Conservation (phyloP, 1,284 basidiomycete genomes). For the Puccinia hordei region DNA sequence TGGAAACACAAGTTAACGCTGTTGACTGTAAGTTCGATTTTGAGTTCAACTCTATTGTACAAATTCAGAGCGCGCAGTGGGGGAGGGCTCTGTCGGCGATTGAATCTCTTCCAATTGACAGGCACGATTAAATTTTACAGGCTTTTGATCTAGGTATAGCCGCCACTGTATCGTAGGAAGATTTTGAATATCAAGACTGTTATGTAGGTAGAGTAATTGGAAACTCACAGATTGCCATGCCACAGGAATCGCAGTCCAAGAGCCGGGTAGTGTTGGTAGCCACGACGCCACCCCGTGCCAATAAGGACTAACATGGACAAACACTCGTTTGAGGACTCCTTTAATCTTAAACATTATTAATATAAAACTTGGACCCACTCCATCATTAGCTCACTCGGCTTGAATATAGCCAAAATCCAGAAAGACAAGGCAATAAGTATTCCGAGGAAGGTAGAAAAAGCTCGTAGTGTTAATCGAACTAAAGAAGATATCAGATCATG, state of each 20-base stretch:
- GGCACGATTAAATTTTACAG: background rate
- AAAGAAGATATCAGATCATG: background rate
- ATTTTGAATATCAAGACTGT: no score
- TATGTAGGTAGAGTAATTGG: background rate
- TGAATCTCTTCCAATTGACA: background rate
- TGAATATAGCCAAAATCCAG: constrained; percentile 1
- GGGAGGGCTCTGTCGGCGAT: background rate
- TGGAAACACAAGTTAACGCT: no score
- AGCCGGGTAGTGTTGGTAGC: background rate
- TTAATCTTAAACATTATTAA: background rate
- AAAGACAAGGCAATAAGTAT: background rate
- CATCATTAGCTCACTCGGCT: background rate
- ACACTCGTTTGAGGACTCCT: background rate
- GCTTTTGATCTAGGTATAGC: background rate
- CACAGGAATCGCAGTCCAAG: constrained; percentile 16
- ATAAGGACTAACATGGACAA: background rate
- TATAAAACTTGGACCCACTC: background rate
- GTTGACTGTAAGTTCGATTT: no score
- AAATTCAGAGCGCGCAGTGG: no score
- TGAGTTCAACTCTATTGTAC: no score
- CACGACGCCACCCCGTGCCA: constrained; percentile 15
- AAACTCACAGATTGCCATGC: constrained; percentile 10
- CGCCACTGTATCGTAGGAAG: background rate
- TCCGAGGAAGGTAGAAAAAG: background rate
- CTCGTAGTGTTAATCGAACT: constrained; percentile 10